These are phyloP conservation scores for Boechera retrofracta DNA, from an alignment of 345 rosid species.

Conservation along the genomic window DNA sequence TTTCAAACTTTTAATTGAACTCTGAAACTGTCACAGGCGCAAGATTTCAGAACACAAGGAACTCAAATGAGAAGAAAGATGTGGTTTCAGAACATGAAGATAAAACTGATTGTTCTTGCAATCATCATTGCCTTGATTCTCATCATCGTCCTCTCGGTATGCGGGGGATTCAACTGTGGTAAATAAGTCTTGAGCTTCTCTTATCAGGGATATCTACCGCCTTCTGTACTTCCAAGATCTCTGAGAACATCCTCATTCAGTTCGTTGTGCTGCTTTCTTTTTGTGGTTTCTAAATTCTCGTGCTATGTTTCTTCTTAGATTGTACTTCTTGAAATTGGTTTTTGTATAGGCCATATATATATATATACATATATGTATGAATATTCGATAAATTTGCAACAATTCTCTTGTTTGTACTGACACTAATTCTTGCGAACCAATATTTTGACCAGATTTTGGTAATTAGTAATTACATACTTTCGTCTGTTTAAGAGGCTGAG, in stretches of 20 bases:
- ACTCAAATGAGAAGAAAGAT: constrained; percentile 86
- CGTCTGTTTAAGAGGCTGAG: background rate
- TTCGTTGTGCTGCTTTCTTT: constrained; percentile 29
- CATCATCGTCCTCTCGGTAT: constrained; percentile 71
- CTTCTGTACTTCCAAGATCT: constrained; percentile 20
- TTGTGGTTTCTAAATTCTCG: constrained; percentile 32
- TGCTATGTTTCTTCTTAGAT: constrained; percentile 31
- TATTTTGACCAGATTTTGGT: background rate
- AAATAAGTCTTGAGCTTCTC: constrained; percentile 34
- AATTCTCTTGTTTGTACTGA: constrained; percentile 10
- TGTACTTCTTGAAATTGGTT: constrained; percentile 38
- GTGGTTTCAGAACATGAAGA: constrained; percentile 98
- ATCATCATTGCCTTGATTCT: constrained; percentile 77
- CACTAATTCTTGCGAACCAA: constrained; percentile 25
- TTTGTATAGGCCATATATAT: constrained; percentile 39
- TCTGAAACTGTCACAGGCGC: constrained; percentile 58
- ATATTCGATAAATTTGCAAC: constrained; percentile 24
- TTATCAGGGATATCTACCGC: constrained; percentile 2
- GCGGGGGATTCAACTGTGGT: constrained; percentile 85
- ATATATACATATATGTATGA: constrained; percentile 30
- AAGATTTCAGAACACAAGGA: constrained; percentile 85
- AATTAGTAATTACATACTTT: background rate
- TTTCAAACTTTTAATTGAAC: background rate
- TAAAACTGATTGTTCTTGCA: constrained; percentile 80
- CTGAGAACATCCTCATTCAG: constrained; percentile 32